Conservation (phyloP, 2,329 filamentous ascomycete genomes). For the Keithomyces neogunnii region DNA sequence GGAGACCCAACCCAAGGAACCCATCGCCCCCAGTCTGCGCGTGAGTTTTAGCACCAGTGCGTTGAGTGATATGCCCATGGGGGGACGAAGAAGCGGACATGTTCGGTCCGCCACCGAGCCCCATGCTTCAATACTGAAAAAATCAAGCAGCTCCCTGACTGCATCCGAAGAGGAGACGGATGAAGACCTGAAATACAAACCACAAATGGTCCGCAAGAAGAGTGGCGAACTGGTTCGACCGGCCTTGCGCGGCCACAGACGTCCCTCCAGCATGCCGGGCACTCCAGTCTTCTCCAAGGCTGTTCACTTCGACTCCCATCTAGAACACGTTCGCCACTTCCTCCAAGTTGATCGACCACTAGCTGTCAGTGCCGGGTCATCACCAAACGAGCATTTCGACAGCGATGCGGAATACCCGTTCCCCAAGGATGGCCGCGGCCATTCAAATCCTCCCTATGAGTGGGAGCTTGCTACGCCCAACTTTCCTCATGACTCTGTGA, state of each 20-base stretch:
- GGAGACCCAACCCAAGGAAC: conserved; percentile 27
- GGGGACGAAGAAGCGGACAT: conserved; percentile 37
- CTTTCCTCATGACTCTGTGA: conserved; percentile 53
- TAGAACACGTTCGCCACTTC: conserved; percentile 95
- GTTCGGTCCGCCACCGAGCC: conserved; percentile 49
- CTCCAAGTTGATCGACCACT: conserved; percentile 86
- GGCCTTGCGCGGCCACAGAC: conserved; percentile 68
- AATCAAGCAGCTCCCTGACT: conserved; percentile 39
- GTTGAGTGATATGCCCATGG: conserved; percentile 31
- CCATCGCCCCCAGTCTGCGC: conserved; percentile 22
- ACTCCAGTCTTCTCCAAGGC: conserved; percentile 94
- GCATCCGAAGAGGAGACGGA: conserved; percentile 57
- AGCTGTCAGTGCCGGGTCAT: conserved; percentile 92
- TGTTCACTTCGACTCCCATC: conserved; percentile 95
- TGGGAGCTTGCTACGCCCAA: conserved; percentile 85
- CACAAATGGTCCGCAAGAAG: conserved; percentile 95
- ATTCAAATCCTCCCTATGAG: conserved; percentile 52
- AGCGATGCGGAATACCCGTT: conserved; percentile 90
- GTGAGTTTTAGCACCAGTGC: conserved; percentile 40
- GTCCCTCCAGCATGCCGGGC: conserved; percentile 94
- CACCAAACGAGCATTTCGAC: conserved; percentile 80
- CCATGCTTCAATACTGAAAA: conserved; percentile 35
- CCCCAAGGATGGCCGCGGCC: conserved; percentile 30
- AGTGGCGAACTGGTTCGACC: conserved; percentile 94
- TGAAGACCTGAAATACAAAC: conserved; percentile 55